Conservation (phyloP, 2,329 filamentous ascomycete species). For the Tolypocladium ovalisporum region DNA sequence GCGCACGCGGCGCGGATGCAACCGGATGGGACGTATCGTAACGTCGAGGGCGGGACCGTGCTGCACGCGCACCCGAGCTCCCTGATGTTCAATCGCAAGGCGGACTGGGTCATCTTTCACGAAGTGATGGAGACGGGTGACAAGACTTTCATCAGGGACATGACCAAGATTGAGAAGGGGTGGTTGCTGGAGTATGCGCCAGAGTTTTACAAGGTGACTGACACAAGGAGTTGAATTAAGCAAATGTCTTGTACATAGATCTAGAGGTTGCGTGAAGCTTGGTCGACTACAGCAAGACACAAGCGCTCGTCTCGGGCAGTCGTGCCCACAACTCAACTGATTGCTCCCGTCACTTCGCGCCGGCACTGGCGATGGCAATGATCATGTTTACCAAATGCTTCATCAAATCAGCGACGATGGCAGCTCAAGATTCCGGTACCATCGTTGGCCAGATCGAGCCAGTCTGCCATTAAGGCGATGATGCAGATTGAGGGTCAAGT, state of each 20-base stretch:
- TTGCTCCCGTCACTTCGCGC: not conserved
- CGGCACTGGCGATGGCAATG: not conserved
- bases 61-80: slow-evolving; percentile 86
- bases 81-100: slow-evolving; percentile 91
- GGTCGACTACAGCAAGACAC: no score
- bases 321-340: no score
- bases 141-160: slow-evolving; percentile 83
- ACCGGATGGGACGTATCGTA: slow-evolving; percentile 79
- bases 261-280: no score
- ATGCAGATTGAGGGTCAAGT: not conserved
- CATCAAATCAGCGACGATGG: not conserved
- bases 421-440: no score
- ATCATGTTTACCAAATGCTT: not conserved
- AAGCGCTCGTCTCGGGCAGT: no score
- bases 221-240: slow-evolving; percentile 13
- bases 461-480: not conserved
- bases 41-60: slow-evolving; percentile 66
- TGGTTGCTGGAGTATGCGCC: slow-evolving; percentile 87
- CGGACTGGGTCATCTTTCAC: slow-evolving; percentile 93
- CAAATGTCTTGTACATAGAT: no score
- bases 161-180: slow-evolving; percentile 87
- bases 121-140: slow-evolving; percentile 81
- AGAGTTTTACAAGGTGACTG: slow-evolving; percentile 61
- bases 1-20: slow-evolving; percentile 91
- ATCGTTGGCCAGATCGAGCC: not conserved